phyloP scores from a whole-genome alignment of 208 protist species.

The Trypanosoma boissoni region DNA sequence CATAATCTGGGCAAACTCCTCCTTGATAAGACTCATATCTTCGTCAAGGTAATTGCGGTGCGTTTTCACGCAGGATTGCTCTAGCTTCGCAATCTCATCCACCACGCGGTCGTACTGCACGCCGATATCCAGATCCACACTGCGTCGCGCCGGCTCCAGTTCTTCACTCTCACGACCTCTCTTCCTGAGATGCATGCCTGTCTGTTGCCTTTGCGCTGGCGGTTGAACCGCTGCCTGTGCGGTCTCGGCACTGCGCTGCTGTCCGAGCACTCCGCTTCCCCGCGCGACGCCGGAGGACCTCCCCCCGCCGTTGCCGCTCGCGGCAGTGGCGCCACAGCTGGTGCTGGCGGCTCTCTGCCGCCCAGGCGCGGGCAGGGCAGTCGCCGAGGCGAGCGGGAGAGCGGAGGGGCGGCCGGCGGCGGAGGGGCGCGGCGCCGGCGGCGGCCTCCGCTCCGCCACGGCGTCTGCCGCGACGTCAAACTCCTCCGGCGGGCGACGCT shows the following conservation, averaged over 20 bases:
- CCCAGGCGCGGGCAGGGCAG: background rate
- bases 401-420: conserved; percentile 6
- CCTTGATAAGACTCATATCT: conserved; percentile 27
- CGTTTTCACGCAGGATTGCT: conserved; percentile 19
- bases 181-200: background rate
- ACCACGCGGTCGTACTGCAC: conserved; percentile 25
- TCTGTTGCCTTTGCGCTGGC: conserved; percentile 1
- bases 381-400: conserved; percentile 4
- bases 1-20: conserved; percentile 31
- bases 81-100: conserved; percentile 25
- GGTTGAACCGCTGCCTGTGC: too few relatives aligned
- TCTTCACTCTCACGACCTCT: background rate
- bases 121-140: conserved; percentile 19
- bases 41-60: conserved; percentile 25
- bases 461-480: conserved; percentile 19
- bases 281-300: too few relatives aligned
- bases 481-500: conserved; percentile 30
- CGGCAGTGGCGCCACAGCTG: background rate
- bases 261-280: too few relatives aligned
- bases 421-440: conserved; percentile 9
- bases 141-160: conserved; percentile 1
- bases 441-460: conserved; percentile 12
- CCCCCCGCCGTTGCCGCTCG: background rate
- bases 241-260: too few relatives aligned
- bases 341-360: conserved; percentile 5